Evolutionary conservation across 345 rosid genomes (phyloP), one percentile per base, ranked within the genome.

Genomic region (Mallotus nudiflorus): DNA sequence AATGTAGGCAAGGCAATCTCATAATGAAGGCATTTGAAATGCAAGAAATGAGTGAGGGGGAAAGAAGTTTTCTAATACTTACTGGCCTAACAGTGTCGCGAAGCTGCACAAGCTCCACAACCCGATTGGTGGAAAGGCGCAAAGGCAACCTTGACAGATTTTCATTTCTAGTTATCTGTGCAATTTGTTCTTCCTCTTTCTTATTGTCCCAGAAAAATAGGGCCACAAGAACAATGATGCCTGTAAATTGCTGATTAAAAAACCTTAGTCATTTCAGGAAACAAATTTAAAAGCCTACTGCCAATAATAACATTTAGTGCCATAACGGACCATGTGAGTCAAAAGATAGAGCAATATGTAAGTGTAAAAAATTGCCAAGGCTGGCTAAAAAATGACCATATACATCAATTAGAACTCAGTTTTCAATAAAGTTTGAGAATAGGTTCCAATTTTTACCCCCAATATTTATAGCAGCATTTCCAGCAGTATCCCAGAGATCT

Each of bases 161-260:
- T 78, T 95, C 97, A 62, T 92, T 85, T 71, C 97, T 84, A 58
- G 92, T 80, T 69, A 92, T 95, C 79, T 92, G 94, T 60, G 85
- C 90, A 81, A 92, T 85, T 80, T 95, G 99, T 78, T 90, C 97
- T 82, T 95, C 97, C 83, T 90, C 97, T 83, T 85, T 92, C 84
- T 89, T 95, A 73, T 90, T 95, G 80, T 95, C 97, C 97, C 97
- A 92, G 35, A 90, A 70, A 73, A 87, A 82, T 75, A 92, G 77
- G 49, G 90, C 85, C 81, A 86, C 89, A 66, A 92, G 77, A 80
- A 85, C 88, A 78, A 86, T 67, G 50, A 92, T 89, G 83, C 99
- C 97, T 92, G 96, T 39, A 78, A 82, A 74, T 86, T 73, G 77
- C 97, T 88, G 93, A 81, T 87, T 74, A 81, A 69, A n/a, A 84